A percentile compares a stretch with the other conserved stretches of the same genome.
Evolutionary conservation across 2,329 filamentous ascomycete genomes (phyloP).

Genomic region (Colletotrichum destructivum): DNA sequence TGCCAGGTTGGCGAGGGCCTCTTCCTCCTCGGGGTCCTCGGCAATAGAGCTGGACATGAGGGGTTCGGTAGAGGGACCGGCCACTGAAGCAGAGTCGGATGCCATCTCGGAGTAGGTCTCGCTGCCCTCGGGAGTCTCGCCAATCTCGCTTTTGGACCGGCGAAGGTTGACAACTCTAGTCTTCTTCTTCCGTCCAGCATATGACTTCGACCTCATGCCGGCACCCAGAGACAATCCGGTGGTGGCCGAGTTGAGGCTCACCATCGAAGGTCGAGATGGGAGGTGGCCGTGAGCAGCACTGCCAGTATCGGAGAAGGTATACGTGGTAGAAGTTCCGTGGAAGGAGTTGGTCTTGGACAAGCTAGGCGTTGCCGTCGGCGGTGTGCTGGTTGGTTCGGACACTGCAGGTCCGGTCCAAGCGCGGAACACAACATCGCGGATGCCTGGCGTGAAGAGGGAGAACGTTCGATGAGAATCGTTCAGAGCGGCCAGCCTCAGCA

Average conservation of each 20-base stretch:
- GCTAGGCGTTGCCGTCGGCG: slow-evolving; percentile 65
- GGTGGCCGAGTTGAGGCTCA: slow-evolving; percentile 73
- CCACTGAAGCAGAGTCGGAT: slow-evolving; percentile 70
- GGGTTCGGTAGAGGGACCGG: slow-evolving; percentile 74
- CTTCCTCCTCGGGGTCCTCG: slow-evolving; percentile 71
- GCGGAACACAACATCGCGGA: slow-evolving; percentile 90
- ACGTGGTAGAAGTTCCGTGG: slow-evolving; percentile 72
- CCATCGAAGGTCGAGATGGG: slow-evolving; percentile 78
- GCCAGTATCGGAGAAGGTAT: slow-evolving; percentile 81
- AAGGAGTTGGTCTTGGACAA: slow-evolving; percentile 77
- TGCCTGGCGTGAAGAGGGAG: slow-evolving; percentile 92
- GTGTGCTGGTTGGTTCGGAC: slow-evolving; percentile 67
- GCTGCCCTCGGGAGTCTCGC: slow-evolving; percentile 66
- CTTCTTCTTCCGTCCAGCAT: slow-evolving; percentile 83
- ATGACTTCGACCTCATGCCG: slow-evolving; percentile 70
- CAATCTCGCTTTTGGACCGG: slow-evolving; percentile 70
- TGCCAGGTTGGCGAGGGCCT: slow-evolving; percentile 42
- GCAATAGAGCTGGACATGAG: slow-evolving; percentile 69
- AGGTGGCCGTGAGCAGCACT: slow-evolving; percentile 74
- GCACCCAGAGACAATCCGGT: slow-evolving; percentile 76
- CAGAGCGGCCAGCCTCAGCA: slow-evolving; percentile 85
- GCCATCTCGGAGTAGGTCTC: slow-evolving; percentile 61
- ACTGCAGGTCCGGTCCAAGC: slow-evolving; percentile 89
- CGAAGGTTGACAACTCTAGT: slow-evolving; percentile 86
- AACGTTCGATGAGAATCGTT: slow-evolving; percentile 92